These are phyloP conservation scores for Corchorus capsularis DNA, from an alignment of 345 rosid species.

Conservation along the genomic window DNA sequence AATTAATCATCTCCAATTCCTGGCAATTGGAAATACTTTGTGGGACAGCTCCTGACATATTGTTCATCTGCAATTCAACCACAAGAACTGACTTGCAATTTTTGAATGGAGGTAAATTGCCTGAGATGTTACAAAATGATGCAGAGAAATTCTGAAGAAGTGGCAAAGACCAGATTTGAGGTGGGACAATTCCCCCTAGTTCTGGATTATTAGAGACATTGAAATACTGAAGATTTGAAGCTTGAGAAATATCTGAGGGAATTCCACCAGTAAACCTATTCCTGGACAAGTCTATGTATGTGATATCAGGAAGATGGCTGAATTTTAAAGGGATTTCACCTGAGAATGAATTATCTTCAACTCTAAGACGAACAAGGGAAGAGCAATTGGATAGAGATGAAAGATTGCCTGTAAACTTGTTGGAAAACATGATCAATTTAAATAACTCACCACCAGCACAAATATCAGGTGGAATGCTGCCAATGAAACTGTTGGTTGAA, in stretches of 20 bases:
- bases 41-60: slow-evolving; percentile 54
- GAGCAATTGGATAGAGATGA: slow-evolving; percentile 74
- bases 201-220: slow-evolving; percentile 69
- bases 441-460: slow-evolving; percentile 69
- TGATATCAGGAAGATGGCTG: slow-evolving; percentile 56
- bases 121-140: slow-evolving; percentile 60
- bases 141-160: slow-evolving; percentile 85
- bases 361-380: slow-evolving; percentile 77
- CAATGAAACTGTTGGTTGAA: slow-evolving; percentile 76
- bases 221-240: slow-evolving; percentile 71
- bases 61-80: slow-evolving; percentile 65
- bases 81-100: slow-evolving; percentile 65
- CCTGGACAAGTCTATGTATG: slow-evolving; percentile 75
- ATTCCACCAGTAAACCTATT: slow-evolving; percentile 76
- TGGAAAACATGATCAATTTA: slow-evolving; percentile 84
- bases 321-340: slow-evolving; percentile 75
- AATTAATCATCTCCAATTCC: slow-evolving; percentile 53
- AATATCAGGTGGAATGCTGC: slow-evolving; percentile 72
- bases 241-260: slow-evolving; percentile 58
- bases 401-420: slow-evolving; percentile 63
- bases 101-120: slow-evolving; percentile 57
- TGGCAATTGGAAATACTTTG: slow-evolving; percentile 56
- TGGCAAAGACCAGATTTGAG: slow-evolving; percentile 59
- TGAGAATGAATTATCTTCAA: slow-evolving; percentile 83
- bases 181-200: slow-evolving; percentile 65